Evolutionary conservation across 1,284 basidiomycete genomes (phyloP).

Genomic region (Ustilago trichophora): DNA sequence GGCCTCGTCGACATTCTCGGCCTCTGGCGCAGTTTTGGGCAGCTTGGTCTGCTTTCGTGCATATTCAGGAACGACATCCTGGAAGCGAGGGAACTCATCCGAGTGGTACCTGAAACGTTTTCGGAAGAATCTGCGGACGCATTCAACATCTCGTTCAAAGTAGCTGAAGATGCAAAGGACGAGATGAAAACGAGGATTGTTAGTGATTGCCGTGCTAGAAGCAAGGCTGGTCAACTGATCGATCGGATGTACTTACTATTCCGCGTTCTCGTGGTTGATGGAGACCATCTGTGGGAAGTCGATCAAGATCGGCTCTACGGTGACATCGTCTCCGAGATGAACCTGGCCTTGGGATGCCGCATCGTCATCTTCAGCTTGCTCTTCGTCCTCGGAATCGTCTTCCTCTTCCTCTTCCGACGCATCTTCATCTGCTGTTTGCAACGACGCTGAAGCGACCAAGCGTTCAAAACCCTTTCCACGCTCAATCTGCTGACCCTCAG

Average conservation of each 20-base stretch:
- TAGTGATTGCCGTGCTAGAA: neutral
- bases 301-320: slow-evolving; percentile 85
- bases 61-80: slow-evolving; percentile 47
- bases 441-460: slow-evolving; percentile 26
- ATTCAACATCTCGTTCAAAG: slow-evolving; percentile 97
- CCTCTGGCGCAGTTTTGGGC: slow-evolving; percentile 15
- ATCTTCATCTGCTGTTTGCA: slow-evolving; percentile 16
- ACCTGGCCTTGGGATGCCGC: slow-evolving; percentile 73
- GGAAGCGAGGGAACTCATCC: slow-evolving; percentile 75
- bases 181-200: neutral
- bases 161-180: slow-evolving; percentile 73
- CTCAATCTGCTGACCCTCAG: slow-evolving; percentile 42
- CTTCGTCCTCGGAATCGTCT: slow-evolving; percentile 44
- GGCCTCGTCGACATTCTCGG: slow-evolving; percentile 4
- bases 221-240: no score
- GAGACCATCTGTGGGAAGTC: slow-evolving; percentile 99
- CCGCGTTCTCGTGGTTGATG: slow-evolving; percentile 94
- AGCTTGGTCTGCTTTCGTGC: slow-evolving; percentile 30
- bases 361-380: slow-evolving; percentile 68
- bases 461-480: slow-evolving; percentile 60
- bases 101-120: slow-evolving; percentile 93
- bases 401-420: neutral
- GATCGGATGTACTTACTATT: slow-evolving; percentile 76
- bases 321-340: slow-evolving; percentile 78
- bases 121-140: slow-evolving; percentile 91